phyloP scores from a whole-genome alignment of 192 early-diverging fungal genomes.

The Geranomyces variabilis region DNA sequence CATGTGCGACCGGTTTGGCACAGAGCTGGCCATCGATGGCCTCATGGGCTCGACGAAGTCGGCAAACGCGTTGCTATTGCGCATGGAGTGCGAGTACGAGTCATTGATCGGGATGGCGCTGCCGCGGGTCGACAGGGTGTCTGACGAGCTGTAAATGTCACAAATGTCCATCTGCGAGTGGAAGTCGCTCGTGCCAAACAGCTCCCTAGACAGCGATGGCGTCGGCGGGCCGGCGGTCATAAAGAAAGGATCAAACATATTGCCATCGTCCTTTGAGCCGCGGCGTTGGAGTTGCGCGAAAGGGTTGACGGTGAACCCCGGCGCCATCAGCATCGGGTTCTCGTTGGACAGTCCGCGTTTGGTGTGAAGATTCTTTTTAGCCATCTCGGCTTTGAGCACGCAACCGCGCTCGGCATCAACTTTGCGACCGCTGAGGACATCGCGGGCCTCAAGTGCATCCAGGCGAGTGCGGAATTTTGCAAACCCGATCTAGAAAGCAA shows the following conservation, averaged over 20 bases:
- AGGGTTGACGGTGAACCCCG: slow-evolving; percentile 24
- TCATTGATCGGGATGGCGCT: slow-evolving; percentile 17
- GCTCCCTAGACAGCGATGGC: slow-evolving; percentile 22
- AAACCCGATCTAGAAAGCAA: slow-evolving; percentile 86
- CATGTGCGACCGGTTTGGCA: slow-evolving; percentile 19
- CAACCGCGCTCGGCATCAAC: slow-evolving; percentile 84
- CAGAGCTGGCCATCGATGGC: slow-evolving; percentile 15
- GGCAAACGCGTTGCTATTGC: slow-evolving; percentile 10
- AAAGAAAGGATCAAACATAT: slow-evolving; percentile 32
- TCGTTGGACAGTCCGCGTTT: slow-evolving; percentile 67
- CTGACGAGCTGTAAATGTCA: slow-evolving; percentile 24
- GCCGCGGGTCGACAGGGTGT: neutral
- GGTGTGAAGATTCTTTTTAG: slow-evolving; percentile 97
- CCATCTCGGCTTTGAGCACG: slow-evolving; percentile 97
- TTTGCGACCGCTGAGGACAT: slow-evolving; percentile 87
- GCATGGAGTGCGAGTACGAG: neutral
- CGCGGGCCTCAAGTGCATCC: slow-evolving; percentile 91
- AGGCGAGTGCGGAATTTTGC: slow-evolving; percentile 91
- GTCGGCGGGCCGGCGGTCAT: slow-evolving; percentile 14
- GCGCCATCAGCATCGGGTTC: slow-evolving; percentile 2
- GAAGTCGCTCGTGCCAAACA: slow-evolving; percentile 27
- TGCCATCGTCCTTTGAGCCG: slow-evolving; percentile 23
- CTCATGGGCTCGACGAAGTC: slow-evolving; percentile 20
- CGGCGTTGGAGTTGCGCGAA: slow-evolving; percentile 31
- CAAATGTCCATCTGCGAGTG: slow-evolving; percentile 20